Evolutionary conservation across 331 rosid genomes (phyloP).

Genomic region (Arachis monticola): DNA sequence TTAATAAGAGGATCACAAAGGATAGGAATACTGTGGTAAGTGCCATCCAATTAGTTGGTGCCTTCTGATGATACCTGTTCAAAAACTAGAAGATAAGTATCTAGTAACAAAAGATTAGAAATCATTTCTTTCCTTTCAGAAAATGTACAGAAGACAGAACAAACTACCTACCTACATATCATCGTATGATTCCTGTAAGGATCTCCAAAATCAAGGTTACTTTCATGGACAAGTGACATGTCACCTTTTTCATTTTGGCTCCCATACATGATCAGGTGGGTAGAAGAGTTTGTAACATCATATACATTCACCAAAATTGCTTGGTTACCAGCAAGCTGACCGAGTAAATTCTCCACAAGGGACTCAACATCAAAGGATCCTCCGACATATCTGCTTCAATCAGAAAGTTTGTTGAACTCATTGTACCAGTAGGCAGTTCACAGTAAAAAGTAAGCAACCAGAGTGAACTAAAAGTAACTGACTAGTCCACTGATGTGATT

Average conservation of each 20-base stretch:
- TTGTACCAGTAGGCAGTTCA: conserved; percentile 35
- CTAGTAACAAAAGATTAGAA: conserved; percentile 19
- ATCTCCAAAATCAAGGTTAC: conserved; percentile 98
- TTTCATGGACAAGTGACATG: conserved; percentile 68
- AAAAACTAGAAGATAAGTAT: conserved; percentile 39
- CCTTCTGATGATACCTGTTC: conserved; percentile 92
- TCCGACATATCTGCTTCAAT: conserved; percentile 77
- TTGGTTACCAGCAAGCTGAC: conserved; percentile 97
- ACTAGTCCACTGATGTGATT: neutral
- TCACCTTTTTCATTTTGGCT: conserved; percentile 83
- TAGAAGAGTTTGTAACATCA: conserved; percentile 81
- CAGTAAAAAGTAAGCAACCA: conserved; percentile 34
- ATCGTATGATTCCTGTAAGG: conserved; percentile 87
- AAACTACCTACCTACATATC: conserved; percentile 83
- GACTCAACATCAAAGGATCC: conserved; percentile 99
- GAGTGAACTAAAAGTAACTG: conserved; percentile 29
- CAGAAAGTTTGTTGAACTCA: conserved; percentile 34
- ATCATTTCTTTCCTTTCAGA: neutral
- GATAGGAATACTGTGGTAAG: conserved; percentile 65
- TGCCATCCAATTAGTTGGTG: conserved; percentile 82
- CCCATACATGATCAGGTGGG: conserved; percentile 89
- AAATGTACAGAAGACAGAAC: conserved; percentile 31
- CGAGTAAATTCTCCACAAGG: conserved; percentile 96
- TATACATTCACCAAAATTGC: conserved; percentile 88
- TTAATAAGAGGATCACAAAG: conserved; percentile 78